phyloP scores from a whole-genome alignment of 192 early-diverging fungal species.

The Backusella liffmaniae region DNA sequence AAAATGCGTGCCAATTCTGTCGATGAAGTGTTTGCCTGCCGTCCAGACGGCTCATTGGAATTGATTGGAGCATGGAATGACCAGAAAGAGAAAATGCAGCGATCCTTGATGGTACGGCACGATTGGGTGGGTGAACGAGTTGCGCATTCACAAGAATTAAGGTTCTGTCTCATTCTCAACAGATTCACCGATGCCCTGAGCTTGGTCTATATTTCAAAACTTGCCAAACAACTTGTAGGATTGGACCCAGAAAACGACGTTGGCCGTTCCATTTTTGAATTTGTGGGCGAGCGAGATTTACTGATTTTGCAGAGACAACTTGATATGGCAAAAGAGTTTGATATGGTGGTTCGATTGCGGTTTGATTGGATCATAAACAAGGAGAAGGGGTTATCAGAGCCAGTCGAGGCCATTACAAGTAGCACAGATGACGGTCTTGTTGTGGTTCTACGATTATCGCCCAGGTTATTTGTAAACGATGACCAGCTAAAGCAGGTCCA shows the following conservation, averaged over 20 bases:
- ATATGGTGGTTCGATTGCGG: conserved; percentile 12
- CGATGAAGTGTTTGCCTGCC: conserved; percentile 6
- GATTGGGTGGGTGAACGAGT: neutral
- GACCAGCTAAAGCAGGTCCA: neutral
- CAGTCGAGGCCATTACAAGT: conserved; percentile 20
- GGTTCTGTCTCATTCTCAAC: conserved; percentile 25
- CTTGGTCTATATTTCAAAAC: neutral
- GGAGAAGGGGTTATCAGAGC: neutral
- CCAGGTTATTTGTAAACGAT: neutral
- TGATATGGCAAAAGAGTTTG: conserved; percentile 6
- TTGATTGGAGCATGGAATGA: conserved; percentile 1
- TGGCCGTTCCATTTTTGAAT: conserved; percentile 11
- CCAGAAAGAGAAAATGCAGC: neutral
- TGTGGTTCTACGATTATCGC: conserved; percentile 19
- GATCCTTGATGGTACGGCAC: neutral
- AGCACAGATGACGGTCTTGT: conserved; percentile 21
- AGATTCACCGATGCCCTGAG: conserved; percentile 11
- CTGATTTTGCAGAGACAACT: neutral
- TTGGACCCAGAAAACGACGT: neutral
- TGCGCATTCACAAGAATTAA: neutral
- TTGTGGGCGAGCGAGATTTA: conserved; percentile 3
- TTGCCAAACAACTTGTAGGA: neutral
- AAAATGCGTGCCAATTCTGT: conserved; percentile 18
- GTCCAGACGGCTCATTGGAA: conserved; percentile 5
- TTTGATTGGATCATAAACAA: conserved; percentile 26